Evolutionary conservation across 148 eudicot genomes (phyloP).

Genomic region (Cornus controversa): DNA sequence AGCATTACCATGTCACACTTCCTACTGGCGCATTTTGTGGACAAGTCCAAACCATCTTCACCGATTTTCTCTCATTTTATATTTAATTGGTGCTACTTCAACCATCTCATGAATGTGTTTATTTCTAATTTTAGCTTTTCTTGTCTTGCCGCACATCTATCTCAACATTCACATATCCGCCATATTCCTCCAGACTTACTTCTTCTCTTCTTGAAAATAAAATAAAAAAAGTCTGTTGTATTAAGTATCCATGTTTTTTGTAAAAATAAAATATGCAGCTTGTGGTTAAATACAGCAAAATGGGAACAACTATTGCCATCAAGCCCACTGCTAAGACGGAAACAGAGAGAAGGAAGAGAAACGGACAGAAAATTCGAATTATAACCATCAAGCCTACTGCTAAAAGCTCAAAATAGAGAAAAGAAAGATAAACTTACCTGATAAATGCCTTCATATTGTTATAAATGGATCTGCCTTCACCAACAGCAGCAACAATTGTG

Average conservation of each 20-base stretch:
- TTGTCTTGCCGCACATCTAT: neutral
- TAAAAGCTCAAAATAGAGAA: neutral
- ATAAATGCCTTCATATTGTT: conserved; percentile 96
- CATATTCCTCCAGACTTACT: too few species aligned
- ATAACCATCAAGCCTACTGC: conserved; percentile 1
- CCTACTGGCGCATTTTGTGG: too few species aligned
- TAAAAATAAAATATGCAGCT: neutral
- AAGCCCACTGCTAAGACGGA: neutral
- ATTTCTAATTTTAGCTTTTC: too few species aligned
- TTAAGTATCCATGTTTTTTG: neutral
- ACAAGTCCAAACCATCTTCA: too few species aligned
- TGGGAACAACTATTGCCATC: neutral
- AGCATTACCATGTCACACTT: too few species aligned
- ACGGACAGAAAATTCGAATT: conserved; percentile 19
- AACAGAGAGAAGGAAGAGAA: neutral
- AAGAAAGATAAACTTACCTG: conserved; percentile 37
- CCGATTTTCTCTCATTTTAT: too few species aligned
- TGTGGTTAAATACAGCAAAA: neutral
- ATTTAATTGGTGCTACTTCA: too few species aligned
- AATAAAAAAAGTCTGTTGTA: neutral
- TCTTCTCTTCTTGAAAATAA: too few species aligned
- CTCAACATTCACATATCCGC: too few species aligned
- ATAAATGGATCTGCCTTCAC: conserved; percentile 92
- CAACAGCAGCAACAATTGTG: conserved; percentile 71
- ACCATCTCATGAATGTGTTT: too few species aligned